phyloP scores from a whole-genome alignment of 768 basidiomycete genomes.

The Lactifluus piperatus region DNA sequence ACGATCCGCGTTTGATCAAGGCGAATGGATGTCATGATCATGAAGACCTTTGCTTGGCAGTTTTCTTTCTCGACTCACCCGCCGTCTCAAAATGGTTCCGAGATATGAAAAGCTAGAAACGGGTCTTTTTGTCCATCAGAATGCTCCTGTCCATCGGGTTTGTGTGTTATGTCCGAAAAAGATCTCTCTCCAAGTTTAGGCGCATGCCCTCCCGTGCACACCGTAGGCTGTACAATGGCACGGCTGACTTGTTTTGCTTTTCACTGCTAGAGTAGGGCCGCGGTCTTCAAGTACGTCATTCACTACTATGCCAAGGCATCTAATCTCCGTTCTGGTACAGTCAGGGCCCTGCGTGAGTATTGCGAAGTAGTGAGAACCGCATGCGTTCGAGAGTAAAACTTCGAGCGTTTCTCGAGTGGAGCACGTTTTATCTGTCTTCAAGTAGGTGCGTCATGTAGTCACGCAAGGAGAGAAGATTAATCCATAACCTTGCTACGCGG shows the following conservation, averaged over 20 bases:
- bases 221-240: not conserved
- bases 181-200: not conserved
- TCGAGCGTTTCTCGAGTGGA: not conserved
- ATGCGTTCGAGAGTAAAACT: not conserved
- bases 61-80: not conserved
- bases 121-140: not conserved
- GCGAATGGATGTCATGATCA: not conserved
- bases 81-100: not conserved
- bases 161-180: not conserved
- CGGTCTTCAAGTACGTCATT: not conserved
- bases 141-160: not conserved
- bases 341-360: not conserved
- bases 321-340: not conserved
- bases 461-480: no score
- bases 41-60: not conserved
- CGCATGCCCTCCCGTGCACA: not conserved
- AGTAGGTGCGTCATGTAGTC: no score
- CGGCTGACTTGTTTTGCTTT: not conserved
- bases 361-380: not conserved
- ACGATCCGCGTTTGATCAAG: not conserved
- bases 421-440: not conserved
- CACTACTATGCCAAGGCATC: not conserved
- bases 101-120: not conserved
- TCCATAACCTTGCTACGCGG: no score
- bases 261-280: not conserved